A percentile compares a stretch with the other conserved stretches of the same genome.
Evolutionary conservation across 331 rosid species (phyloP).

Genomic region (Dryas integrifolia): DNA sequence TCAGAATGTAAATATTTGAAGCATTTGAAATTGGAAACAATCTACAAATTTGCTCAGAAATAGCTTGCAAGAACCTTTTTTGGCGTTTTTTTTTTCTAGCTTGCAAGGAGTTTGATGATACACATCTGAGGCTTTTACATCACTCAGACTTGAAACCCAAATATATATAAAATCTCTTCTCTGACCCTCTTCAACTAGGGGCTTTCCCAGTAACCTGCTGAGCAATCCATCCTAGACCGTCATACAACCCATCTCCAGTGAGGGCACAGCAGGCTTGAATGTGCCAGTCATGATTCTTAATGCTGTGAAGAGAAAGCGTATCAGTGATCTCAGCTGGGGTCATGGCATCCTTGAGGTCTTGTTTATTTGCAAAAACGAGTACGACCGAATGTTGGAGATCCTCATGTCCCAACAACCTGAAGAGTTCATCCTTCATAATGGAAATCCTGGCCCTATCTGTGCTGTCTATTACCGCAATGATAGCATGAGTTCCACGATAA

Average conservation of each 20-base stretch:
- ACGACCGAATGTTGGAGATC: slow-evolving; percentile 81
- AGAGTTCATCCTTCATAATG: slow-evolving; percentile 89
- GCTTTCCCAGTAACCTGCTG: slow-evolving; percentile 75
- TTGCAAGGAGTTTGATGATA: slow-evolving; percentile 29
- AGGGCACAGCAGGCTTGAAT: slow-evolving; percentile 98
- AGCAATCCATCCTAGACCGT: slow-evolving; percentile 97
- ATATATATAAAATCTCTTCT: slow-evolving; percentile 25
- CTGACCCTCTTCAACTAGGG: slow-evolving; percentile 39
- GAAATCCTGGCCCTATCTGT: slow-evolving; percentile 89
- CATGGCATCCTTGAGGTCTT: slow-evolving; percentile 98
- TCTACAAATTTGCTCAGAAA: slow-evolving; percentile 33
- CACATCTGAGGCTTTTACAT: slow-evolving; percentile 30
- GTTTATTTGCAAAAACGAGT: slow-evolving; percentile 88
- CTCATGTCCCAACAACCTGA: slow-evolving; percentile 88
- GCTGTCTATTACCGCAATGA: slow-evolving; percentile 90
- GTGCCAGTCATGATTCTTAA: slow-evolving; percentile 99
- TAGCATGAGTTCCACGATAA: slow-evolving; percentile 94
- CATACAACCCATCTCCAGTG: slow-evolving; percentile 91
- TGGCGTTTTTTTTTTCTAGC: too few species aligned
- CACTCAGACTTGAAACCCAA: slow-evolving; percentile 32
- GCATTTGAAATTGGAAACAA: slow-evolving; percentile 33
- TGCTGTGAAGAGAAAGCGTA: slow-evolving; percentile 88
- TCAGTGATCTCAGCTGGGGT: slow-evolving; percentile 96
- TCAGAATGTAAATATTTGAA: slow-evolving; percentile 16
- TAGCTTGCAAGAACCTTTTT: background rate